A percentile compares a stretch with the other conserved stretches of the same genome.
Evolutionary conservation across 345 rosid genomes (phyloP).

Genomic region (Boechera divaricarpa): DNA sequence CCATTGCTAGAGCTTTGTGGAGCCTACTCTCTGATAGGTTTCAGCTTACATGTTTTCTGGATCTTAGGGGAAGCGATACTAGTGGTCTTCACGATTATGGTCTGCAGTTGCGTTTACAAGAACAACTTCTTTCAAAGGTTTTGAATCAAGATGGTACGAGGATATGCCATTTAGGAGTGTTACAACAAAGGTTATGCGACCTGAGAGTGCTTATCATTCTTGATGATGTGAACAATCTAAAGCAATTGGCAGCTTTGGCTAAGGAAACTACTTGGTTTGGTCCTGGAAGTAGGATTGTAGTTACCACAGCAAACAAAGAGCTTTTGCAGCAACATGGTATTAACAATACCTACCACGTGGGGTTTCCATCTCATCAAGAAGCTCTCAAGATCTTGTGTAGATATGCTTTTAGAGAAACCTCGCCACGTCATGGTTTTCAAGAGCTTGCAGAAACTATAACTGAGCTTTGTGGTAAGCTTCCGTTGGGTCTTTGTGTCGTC

Average conservation of each 20-base stretch:
- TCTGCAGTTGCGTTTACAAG: not conserved
- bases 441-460: not conserved
- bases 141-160: not conserved
- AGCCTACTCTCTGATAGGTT: not conserved
- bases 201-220: conserved; percentile 21
- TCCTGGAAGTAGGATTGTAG: conserved; percentile 3
- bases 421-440: too few species aligned
- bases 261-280: not conserved
- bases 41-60: conserved; percentile 16
- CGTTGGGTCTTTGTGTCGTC: conserved; percentile 1
- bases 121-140: conserved; percentile 6
- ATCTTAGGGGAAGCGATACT: not conserved
- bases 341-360: not conserved
- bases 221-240: conserved; percentile 9
- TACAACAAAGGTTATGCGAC: too few species aligned
- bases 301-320: not conserved
- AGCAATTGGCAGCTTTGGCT: not conserved
- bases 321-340: conserved; percentile 5
- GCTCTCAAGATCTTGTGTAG: not conserved
- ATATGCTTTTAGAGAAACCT: not conserved
- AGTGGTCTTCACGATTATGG: conserved; percentile 11
- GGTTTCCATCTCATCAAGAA: not conserved
- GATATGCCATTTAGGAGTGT: not conserved
- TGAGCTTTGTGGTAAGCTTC: not conserved
- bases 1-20: not conserved